Evolutionary conservation across 2,329 filamentous ascomycete genomes (phyloP), one percentile per base, ranked within the genome.

Genomic region (Neurospora sp.): DNA sequence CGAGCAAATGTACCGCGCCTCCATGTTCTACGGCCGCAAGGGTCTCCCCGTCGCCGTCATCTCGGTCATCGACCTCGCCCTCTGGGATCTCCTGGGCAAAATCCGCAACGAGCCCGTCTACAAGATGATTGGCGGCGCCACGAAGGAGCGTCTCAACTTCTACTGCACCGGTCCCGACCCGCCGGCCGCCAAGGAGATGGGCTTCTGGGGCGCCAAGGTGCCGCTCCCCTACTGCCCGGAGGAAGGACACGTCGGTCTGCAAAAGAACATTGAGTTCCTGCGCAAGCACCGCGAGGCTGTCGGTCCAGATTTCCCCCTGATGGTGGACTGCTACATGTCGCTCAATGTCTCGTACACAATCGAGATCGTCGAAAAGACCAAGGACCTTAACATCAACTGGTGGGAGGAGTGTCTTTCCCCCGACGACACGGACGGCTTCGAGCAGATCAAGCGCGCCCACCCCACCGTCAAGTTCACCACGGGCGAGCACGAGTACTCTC

Each of bases 291-390:
- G 93, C 69, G 91, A 93, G 78, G 88, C 88, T 69, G 91, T 97
- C 62, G 94, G 94, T 0, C 92, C 93, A 0, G 92, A 97, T 79
- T 97, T 96, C 79, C 94, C 94, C 66, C 86, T 97, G 74, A 94
- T 96, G 85, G 94, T 97, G 5, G 94, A 97, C 82, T 97, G 94
- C 85, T 97, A 97, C 82, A 97, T 97, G 94, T 94, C 91, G 75
- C 84, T 97, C 77, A 97, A 94, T 76, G 94, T 97, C 36, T 84
- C 92, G 1, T 97, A 97, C 82, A 97, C 93, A 4, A 97, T 97
- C 75, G 91, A 97, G 80, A 85, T 97, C 33, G 94, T 92, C 72
- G 92, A 94, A 81, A 91, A 90, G 68, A 93, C 91, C 78, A 87
- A 92, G 75, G 89, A 93, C 75, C 86, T 97, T 74, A 87, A 95